phyloP scores from a whole-genome alignment of 768 basidiomycete species.

The Chalciporus piperatus region DNA sequence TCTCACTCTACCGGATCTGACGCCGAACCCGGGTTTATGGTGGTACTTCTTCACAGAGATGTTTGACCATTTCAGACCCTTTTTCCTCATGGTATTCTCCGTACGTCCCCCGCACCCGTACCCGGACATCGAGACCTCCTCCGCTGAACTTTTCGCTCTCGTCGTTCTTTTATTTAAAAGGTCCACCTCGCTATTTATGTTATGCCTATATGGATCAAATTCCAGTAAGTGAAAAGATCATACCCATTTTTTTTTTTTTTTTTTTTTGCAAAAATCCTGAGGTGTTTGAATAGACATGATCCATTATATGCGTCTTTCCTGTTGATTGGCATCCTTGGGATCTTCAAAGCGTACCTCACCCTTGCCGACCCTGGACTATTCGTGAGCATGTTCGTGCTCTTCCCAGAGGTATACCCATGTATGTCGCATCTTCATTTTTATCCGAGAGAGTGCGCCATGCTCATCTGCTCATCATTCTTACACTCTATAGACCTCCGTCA shows the following conservation, averaged over 20 bases:
- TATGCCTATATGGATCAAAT: constrained; percentile 82
- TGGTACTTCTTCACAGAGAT: constrained; percentile 99
- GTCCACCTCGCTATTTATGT: constrained; percentile 82
- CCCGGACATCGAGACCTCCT: too few species aligned
- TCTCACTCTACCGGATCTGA: constrained; percentile 80
- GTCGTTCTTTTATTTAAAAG: too few species aligned
- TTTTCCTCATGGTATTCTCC: constrained; percentile 93
- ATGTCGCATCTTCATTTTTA: constrained; percentile 36
- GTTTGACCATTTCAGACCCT: constrained; percentile 96
- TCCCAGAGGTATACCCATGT: constrained; percentile 85
- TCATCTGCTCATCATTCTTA: too few species aligned
- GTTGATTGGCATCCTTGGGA: constrained; percentile 71
- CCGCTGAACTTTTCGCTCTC: background rate
- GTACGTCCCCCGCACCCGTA: too few species aligned
- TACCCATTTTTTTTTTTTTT: background rate
- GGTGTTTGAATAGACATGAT: constrained; percentile 75
- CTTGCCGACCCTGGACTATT: constrained; percentile 88
- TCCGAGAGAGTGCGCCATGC: too few species aligned
- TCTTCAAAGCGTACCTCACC: constrained; percentile 90
- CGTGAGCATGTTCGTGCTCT: constrained; percentile 73
- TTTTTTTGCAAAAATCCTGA: too few species aligned
- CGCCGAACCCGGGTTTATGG: constrained; percentile 92
- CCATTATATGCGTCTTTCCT: constrained; percentile 77
- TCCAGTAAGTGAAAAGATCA: constrained; percentile 52
- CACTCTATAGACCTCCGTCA: constrained; percentile 85